phyloP scores from a whole-genome alignment of 2,329 filamentous ascomycete species.

The Botrytis deweyae region DNA sequence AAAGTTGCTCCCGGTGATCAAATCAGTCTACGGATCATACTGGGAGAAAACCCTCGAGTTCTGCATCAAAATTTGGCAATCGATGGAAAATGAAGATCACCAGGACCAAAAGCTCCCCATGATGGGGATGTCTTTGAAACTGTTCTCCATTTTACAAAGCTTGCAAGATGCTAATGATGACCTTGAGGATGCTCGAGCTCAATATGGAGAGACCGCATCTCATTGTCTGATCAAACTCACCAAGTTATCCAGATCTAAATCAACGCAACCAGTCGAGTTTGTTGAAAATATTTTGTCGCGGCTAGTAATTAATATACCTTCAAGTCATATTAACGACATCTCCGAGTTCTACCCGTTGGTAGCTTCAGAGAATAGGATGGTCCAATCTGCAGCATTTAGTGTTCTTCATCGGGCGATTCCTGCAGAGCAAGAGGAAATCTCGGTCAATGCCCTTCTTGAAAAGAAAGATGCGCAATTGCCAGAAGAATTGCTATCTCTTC shows the following conservation, averaged over 20 bases:
- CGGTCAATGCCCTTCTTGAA: constrained; percentile 72
- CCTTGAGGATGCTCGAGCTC: constrained; percentile 69
- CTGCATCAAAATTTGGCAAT: constrained; percentile 57
- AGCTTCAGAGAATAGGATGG: constrained; percentile 68
- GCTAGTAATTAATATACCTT: constrained; percentile 62
- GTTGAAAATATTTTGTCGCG: constrained; percentile 73
- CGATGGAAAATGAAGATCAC: constrained; percentile 43
- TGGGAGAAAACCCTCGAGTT: constrained; percentile 69
- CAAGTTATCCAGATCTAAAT: constrained; percentile 47
- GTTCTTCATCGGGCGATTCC: constrained; percentile 81
- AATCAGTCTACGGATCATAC: constrained; percentile 82
- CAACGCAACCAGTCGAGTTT: constrained; percentile 67
- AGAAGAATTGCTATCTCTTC: constrained; percentile 78
- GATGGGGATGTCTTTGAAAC: constrained; percentile 69
- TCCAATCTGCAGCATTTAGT: constrained; percentile 79
- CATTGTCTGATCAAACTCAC: constrained; percentile 63
- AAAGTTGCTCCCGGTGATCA: constrained; percentile 68
- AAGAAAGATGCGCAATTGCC: constrained; percentile 73
- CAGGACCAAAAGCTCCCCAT: constrained; percentile 57
- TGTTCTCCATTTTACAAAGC: constrained; percentile 62
- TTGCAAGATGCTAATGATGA: constrained; percentile 82
- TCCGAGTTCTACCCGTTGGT: constrained; percentile 73
- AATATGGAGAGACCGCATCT: constrained; percentile 56
- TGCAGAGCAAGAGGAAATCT: constrained; percentile 73
- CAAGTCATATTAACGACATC: constrained; percentile 61